Conservation (phyloP, 345 rosid genomes). For the Dipteronia sinensis region DNA sequence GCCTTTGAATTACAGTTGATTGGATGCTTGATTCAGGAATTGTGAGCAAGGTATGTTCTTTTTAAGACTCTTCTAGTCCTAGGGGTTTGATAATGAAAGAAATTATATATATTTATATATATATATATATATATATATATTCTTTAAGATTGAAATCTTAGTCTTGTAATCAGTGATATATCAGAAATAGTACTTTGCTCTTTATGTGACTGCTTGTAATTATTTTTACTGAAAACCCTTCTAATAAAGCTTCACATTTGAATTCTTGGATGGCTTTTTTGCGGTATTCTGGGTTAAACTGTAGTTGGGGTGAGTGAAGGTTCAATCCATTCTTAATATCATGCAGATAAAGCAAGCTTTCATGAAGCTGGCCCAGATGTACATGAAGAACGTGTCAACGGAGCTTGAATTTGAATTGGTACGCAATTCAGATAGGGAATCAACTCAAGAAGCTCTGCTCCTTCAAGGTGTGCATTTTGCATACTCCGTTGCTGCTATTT, state of each 20-base stretch:
- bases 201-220: constrained; percentile 2
- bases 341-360: constrained; percentile 77
- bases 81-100: background rate
- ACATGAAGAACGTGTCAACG: constrained; percentile 71
- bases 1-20: constrained; percentile 50
- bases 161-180: background rate
- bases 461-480: constrained; percentile 84
- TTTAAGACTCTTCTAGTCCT: background rate
- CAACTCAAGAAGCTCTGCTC: constrained; percentile 69
- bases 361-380: constrained; percentile 69
- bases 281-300: too few relatives aligned
- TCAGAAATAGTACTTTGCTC: background rate
- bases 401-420: constrained; percentile 69
- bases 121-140: background rate
- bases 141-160: background rate
- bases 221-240: background rate
- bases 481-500: constrained; percentile 10
- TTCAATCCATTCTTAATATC: background rate
- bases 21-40: constrained; percentile 94
- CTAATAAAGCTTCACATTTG: too few relatives aligned
- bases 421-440: constrained; percentile 60
- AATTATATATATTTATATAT: background rate
- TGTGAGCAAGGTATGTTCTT: constrained; percentile 48
- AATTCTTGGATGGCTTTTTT: too few relatives aligned
- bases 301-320: background rate